Evolutionary conservation across 805 yeast species (phyloP).

Genomic region (Kazachstania africana): DNA sequence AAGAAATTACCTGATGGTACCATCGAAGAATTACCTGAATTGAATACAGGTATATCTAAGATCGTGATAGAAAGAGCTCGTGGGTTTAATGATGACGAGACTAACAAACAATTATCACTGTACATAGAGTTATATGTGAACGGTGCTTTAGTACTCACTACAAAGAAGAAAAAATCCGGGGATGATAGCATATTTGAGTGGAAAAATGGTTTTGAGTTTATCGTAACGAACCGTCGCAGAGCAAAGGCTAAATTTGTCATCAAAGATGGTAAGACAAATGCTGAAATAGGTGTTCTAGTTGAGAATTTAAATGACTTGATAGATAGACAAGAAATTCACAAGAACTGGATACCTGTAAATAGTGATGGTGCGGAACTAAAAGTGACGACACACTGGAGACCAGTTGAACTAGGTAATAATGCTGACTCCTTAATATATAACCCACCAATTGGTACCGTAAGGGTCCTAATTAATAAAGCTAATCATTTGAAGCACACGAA

Average conservation of each 20-base stretch:
- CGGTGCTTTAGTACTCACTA: slow-evolving; percentile 43
- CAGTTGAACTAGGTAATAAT: slow-evolving; percentile 55
- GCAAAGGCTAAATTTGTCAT: slow-evolving; percentile 52
- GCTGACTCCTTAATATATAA: slow-evolving; percentile 63
- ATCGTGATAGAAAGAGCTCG: slow-evolving; percentile 32
- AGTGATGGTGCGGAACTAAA: slow-evolving; percentile 60
- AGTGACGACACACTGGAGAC: slow-evolving; percentile 64
- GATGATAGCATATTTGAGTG: slow-evolving; percentile 59
- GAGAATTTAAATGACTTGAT: slow-evolving; percentile 49
- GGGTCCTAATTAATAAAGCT: slow-evolving; percentile 59
- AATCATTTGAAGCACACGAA: slow-evolving; percentile 66
- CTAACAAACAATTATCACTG: slow-evolving; percentile 42
- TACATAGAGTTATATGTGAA: slow-evolving; percentile 61
- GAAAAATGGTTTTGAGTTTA: slow-evolving; percentile 47
- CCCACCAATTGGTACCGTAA: slow-evolving; percentile 80
- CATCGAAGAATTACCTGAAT: slow-evolving; percentile 71
- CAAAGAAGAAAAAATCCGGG: slow-evolving; percentile 34
- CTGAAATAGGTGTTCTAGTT: slow-evolving; percentile 44
- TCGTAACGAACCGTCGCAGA: slow-evolving; percentile 56
- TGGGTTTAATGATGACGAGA: slow-evolving; percentile 21
- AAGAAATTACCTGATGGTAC: slow-evolving; percentile 66
- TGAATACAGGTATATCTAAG: slow-evolving; percentile 79
- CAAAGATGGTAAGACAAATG: slow-evolving; percentile 48
- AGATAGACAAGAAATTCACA: slow-evolving; percentile 65
- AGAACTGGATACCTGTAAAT: slow-evolving; percentile 62